phyloP scores from a whole-genome alignment of 2,329 filamentous ascomycete genomes.

The Cryoendolithus antarcticus region DNA sequence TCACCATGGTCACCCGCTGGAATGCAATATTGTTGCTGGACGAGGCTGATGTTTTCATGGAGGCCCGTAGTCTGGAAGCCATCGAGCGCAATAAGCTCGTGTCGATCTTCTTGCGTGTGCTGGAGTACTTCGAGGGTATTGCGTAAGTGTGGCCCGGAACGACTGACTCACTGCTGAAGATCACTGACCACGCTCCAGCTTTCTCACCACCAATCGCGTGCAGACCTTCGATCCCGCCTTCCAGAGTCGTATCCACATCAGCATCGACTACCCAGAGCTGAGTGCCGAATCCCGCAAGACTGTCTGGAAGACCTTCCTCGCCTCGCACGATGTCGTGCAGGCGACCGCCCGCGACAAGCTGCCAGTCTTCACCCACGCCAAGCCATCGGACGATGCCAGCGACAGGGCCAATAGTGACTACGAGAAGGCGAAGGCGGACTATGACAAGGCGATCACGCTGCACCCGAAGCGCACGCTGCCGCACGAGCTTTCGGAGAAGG shows the following conservation, averaged over 20 bases:
- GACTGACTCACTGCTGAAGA: constrained; percentile 12
- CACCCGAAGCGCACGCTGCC: constrained; percentile 15
- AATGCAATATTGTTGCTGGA: constrained; percentile 42
- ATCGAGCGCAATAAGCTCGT: constrained; percentile 36
- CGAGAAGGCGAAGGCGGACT: constrained; percentile 5
- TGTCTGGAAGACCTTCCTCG: constrained; percentile 36
- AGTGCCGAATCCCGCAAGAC: constrained; percentile 23
- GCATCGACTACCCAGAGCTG: constrained; percentile 31
- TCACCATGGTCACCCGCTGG: constrained; percentile 39
- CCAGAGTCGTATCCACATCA: constrained; percentile 34
- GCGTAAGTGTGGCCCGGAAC: constrained; percentile 13
- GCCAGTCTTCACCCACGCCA: constrained; percentile 5
- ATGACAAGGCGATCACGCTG: constrained; percentile 5
- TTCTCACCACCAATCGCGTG: constrained; percentile 35
- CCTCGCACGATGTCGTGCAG: constrained; percentile 15
- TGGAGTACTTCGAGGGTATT: constrained; percentile 24
- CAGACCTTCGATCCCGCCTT: constrained; percentile 34
- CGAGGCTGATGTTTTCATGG: constrained; percentile 36
- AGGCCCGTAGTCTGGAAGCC: constrained; percentile 28
- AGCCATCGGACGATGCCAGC: background rate
- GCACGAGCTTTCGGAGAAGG: constrained; percentile 18
- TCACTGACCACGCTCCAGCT: constrained; percentile 22
- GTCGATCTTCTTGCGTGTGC: constrained; percentile 26
- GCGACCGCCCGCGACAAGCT: constrained; percentile 10
- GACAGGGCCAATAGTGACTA: constrained; percentile 1